Conservation (phyloP, 768 basidiomycete species). For the Tephrocybe sp. region DNA sequence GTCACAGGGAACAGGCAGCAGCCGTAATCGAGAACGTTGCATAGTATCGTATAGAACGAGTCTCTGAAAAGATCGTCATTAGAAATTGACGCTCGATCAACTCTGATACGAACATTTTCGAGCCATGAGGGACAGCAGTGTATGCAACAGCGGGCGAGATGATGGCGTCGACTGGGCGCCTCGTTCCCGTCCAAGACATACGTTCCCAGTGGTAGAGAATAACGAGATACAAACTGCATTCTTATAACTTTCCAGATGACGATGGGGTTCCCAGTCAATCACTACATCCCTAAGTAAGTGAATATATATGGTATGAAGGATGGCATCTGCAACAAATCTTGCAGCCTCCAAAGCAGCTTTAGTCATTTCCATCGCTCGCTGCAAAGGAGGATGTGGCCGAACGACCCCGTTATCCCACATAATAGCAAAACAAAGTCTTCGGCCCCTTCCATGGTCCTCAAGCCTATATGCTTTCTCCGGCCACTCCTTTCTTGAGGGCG, state of each 20-base stretch:
- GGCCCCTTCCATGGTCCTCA: slow-evolving; percentile 44
- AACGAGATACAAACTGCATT: slow-evolving; percentile 30
- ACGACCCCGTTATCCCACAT: slow-evolving; percentile 52
- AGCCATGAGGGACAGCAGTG: slow-evolving; percentile 63
- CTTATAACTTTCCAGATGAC: slow-evolving; percentile 52
- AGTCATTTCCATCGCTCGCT: slow-evolving; percentile 48
- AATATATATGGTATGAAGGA: slow-evolving; percentile 6
- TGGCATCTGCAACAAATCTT: too few species aligned
- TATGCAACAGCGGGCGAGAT: slow-evolving; percentile 63
- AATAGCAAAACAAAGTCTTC: slow-evolving; percentile 47
- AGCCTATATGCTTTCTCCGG: slow-evolving; percentile 43
- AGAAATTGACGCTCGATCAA: background rate
- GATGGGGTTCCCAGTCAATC: slow-evolving; percentile 61
- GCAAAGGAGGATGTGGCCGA: slow-evolving; percentile 50
- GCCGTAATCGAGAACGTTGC: slow-evolving; percentile 67
- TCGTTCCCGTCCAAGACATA: slow-evolving; percentile 54
- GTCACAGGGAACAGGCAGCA: slow-evolving; percentile 65
- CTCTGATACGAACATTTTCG: slow-evolving; percentile 47
- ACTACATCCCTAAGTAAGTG: slow-evolving; percentile 41
- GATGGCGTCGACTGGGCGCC: slow-evolving; percentile 72
- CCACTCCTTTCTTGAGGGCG: slow-evolving; percentile 49
- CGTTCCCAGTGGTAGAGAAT: slow-evolving; percentile 64
- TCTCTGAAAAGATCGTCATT: slow-evolving; percentile 33
- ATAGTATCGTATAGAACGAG: slow-evolving; percentile 60
- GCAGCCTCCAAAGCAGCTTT: slow-evolving; percentile 45